phyloP scores from a whole-genome alignment of 148 eudicot genomes.

The Pharnaceum exiguum region DNA sequence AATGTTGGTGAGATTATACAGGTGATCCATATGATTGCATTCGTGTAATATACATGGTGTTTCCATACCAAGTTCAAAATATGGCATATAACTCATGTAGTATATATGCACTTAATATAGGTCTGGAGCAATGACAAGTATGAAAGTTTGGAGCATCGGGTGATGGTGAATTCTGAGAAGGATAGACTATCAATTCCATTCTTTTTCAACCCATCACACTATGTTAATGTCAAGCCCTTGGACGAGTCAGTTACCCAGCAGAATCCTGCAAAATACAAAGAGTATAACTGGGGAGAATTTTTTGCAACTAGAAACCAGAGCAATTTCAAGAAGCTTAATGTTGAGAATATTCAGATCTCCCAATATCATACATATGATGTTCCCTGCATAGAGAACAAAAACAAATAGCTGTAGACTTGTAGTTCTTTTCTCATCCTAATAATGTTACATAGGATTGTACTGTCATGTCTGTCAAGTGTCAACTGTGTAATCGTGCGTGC shows the following conservation, averaged over 20 bases:
- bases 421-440: too few relatives aligned
- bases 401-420: too few relatives aligned
- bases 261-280: slow-evolving; percentile 35
- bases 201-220: slow-evolving; percentile 50
- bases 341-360: slow-evolving; percentile 46
- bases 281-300: slow-evolving; percentile 42
- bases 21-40: neutral
- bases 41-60: neutral
- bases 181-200: slow-evolving; percentile 50
- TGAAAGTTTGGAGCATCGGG: slow-evolving; percentile 65
- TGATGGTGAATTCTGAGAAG: slow-evolving; percentile 34
- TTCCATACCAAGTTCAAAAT: neutral
- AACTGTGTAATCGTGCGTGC: too few relatives aligned
- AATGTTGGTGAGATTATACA: slow-evolving; percentile 39
- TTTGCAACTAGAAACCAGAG: slow-evolving; percentile 29
- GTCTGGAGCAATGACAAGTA: slow-evolving; percentile 59
- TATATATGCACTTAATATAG: slow-evolving; percentile 10
- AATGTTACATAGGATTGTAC: too few relatives aligned
- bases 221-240: slow-evolving; percentile 41
- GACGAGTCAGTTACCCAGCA: slow-evolving; percentile 35
- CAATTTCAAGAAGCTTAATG: slow-evolving; percentile 44
- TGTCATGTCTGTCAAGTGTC: too few relatives aligned
- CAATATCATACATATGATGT: slow-evolving; percentile 14
- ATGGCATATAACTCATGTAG: neutral
- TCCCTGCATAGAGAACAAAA: too few relatives aligned